phyloP scores from a whole-genome alignment of 164 flowering plant genomes.

The Euptelea pleiosperma region DNA sequence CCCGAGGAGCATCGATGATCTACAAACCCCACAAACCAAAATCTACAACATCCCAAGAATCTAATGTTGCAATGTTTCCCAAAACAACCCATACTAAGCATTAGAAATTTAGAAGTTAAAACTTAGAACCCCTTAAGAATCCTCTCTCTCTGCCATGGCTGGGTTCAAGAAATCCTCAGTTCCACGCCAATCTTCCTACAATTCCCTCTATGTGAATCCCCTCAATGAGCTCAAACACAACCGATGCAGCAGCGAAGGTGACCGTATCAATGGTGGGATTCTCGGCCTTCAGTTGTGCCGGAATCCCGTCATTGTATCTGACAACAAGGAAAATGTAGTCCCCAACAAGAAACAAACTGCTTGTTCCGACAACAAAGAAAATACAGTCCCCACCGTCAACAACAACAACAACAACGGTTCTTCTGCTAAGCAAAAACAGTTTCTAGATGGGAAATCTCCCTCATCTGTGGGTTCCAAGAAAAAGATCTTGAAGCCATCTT shows the following conservation, averaged over 20 bases:
- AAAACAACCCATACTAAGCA: no score
- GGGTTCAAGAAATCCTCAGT: slow-evolving; percentile 33
- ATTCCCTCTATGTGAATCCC: slow-evolving; percentile 49
- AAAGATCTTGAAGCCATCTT: slow-evolving; percentile 52
- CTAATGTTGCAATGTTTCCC: no score
- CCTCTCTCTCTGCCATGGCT: slow-evolving; percentile 27
- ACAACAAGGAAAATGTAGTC: slow-evolving; percentile 44
- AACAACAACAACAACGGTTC: slow-evolving; percentile 6
- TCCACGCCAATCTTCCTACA: slow-evolving; percentile 44
- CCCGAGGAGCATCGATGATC: neutral
- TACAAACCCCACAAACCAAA: neutral
- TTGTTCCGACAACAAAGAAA: slow-evolving; percentile 9
- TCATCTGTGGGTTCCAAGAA: slow-evolving; percentile 17
- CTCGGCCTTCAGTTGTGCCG: slow-evolving; percentile 27
- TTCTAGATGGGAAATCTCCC: slow-evolving; percentile 22
- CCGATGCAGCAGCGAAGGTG: slow-evolving; percentile 42
- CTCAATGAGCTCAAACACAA: slow-evolving; percentile 41
- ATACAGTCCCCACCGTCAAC: slow-evolving; percentile 4
- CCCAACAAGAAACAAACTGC: slow-evolving; percentile 14
- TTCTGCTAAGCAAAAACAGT: slow-evolving; percentile 7
- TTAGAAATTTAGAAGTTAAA: no score
- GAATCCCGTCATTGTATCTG: slow-evolving; percentile 7
- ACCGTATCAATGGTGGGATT: slow-evolving; percentile 4
- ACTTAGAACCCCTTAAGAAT: no score
- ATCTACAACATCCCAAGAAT: no score